Evolutionary conservation across 768 basidiomycete genomes (phyloP), one percentile per base, ranked within the genome.

Genomic region (Tricholoma saponaceum): DNA sequence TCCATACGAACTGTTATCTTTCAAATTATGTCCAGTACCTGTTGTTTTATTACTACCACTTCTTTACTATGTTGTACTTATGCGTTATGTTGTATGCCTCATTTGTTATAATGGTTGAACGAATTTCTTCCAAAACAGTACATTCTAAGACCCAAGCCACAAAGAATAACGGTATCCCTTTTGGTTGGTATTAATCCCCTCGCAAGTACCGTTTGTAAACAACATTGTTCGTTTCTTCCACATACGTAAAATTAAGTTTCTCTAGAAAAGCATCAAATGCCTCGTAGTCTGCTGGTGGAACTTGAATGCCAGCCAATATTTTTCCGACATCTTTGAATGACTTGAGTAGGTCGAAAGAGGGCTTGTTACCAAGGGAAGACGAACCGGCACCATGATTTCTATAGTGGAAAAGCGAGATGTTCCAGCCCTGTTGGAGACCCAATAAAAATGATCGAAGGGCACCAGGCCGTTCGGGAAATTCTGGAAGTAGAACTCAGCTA

Each of bases 381-480:
- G 58, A 63, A 92, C 95, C 95, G 67, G 90, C 93, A 28, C 97
- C 97, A 58, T 98, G 96, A 69, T 98, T 98, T 55, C 97, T 83
- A 72, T 99, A 99, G 70, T 99, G 97, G 76, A 98, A 99, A 61
- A 99, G 70, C 1, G 94, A 90, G 51, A 99, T 92, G 70, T 95
- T 98, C 95, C 95, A 98, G 23, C 86, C 87, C 18, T 82, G 76
- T 30, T 88, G 88, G 46, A 99, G 69, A 3, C 89, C 90, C 26
- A 86, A 77, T 58, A 99, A 78, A 77, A 98, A 99, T 62, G 90
- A 92, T 43, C 91, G 85, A 57, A 99, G 76, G 3, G 96, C 97
- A 2, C 87, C 89, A 0, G 94, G 95, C 54, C 97, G 78, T 70
- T 99, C 97, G 1, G 97, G 97, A 70, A 99, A 99, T 69, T 96